Conservation (phyloP, 805 yeast genomes). For the Komagataella ulmi region DNA sequence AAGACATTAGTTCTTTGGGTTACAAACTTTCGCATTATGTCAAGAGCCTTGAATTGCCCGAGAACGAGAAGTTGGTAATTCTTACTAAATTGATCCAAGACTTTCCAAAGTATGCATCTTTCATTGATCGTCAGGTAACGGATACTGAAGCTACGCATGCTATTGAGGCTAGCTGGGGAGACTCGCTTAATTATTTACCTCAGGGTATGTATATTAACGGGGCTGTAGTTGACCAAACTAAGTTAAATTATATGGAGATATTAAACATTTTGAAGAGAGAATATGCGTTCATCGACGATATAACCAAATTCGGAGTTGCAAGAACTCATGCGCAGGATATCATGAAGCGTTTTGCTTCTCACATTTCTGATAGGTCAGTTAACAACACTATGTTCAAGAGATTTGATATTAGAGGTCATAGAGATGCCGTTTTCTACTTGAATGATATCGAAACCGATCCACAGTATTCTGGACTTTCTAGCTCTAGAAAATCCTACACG, state of each 20-base stretch:
- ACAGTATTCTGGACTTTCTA: slow-evolving; percentile 32
- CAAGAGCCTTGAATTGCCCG: slow-evolving; percentile 6
- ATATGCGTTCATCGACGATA: slow-evolving; percentile 10
- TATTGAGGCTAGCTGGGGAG: slow-evolving; percentile 5
- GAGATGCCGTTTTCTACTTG: slow-evolving; percentile 43
- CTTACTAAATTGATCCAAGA: slow-evolving; percentile 29
- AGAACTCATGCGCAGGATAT: slow-evolving; percentile 20
- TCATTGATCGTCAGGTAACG: slow-evolving; percentile 13
- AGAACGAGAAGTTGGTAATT: slow-evolving; percentile 19
- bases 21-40: slow-evolving; percentile 27
- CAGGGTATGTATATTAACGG: slow-evolving; percentile 62
- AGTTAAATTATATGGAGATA: slow-evolving; percentile 28
- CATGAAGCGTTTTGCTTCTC: slow-evolving; percentile 23
- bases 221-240: slow-evolving; percentile 33
- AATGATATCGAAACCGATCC: slow-evolving; percentile 64
- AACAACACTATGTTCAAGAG: slow-evolving; percentile 6
- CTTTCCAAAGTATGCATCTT: slow-evolving; percentile 40
- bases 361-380: slow-evolving; percentile 2
- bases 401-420: slow-evolving; percentile 9
- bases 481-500: slow-evolving; percentile 33
- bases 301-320: slow-evolving; percentile 20
- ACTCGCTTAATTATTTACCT: slow-evolving; percentile 5
- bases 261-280: slow-evolving; percentile 26
- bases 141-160: slow-evolving; percentile 12
- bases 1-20: slow-evolving; percentile 23